A percentile compares a stretch with the other conserved stretches of the same genome.
Evolutionary conservation across 768 basidiomycete species (phyloP).

Genomic region (Roridomyces roridus): DNA sequence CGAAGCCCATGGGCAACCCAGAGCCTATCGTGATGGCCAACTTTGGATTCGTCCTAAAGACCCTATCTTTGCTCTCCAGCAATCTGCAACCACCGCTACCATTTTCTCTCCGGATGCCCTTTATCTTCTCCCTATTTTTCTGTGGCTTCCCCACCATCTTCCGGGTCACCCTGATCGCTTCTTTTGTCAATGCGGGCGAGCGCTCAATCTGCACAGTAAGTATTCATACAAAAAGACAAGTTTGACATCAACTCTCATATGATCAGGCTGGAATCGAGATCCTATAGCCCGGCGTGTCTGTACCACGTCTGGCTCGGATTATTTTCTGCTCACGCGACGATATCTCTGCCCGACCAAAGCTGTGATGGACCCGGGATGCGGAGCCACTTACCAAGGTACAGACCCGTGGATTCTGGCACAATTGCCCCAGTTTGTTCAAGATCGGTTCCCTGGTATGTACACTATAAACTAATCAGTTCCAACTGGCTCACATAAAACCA

Average conservation of each 20-base stretch:
- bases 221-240: neutral
- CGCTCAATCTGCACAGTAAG: slow-evolving; percentile 2
- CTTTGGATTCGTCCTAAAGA: slow-evolving; percentile 18
- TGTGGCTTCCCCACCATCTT: slow-evolving; percentile 20
- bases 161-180: slow-evolving; percentile 16
- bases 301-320: slow-evolving; percentile 12
- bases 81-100: slow-evolving; percentile 4
- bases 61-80: slow-evolving; percentile 13
- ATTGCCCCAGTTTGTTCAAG: slow-evolving; percentile 18
- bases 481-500: neutral
- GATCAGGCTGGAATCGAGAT: slow-evolving; percentile 14
- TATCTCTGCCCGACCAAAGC: slow-evolving; percentile 5
- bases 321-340: slow-evolving; percentile 20
- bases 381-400: slow-evolving; percentile 17
- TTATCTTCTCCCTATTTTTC: slow-evolving; percentile 16
- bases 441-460: slow-evolving; percentile 21
- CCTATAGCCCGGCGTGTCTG: slow-evolving; percentile 16
- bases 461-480: neutral
- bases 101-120: slow-evolving; percentile 4
- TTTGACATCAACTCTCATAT: neutral
- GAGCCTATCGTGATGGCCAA: slow-evolving; percentile 1
- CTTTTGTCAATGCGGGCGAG: slow-evolving; percentile 13
- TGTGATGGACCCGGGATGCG: slow-evolving; percentile 13
- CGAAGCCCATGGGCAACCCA: slow-evolving; percentile 1
- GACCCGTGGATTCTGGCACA: slow-evolving; percentile 18